Percentiles rank a stretch among this genome's conserved stretches.
Conservation (phyloP, 2,329 filamentous ascomycete species). For the Exophiala sideris region DNA sequence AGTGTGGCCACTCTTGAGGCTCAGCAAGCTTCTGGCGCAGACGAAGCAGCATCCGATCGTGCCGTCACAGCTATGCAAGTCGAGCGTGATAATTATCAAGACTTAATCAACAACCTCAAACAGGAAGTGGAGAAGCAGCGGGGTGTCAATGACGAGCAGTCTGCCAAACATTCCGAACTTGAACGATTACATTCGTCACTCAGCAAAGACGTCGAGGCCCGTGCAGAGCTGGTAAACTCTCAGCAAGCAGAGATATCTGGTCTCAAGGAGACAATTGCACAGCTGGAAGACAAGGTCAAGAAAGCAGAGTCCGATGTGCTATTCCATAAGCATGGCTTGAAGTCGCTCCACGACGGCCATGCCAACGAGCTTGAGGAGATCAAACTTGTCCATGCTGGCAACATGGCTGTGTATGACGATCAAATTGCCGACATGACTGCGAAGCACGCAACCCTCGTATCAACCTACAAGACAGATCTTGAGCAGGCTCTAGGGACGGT, state of each 20-base stretch:
- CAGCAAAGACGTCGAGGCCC: conserved; percentile 65
- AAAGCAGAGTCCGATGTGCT: conserved; percentile 53
- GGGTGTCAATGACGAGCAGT: conserved; percentile 65
- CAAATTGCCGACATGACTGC: conserved; percentile 39
- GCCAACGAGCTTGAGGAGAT: conserved; percentile 33
- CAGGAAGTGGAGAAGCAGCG: conserved; percentile 79
- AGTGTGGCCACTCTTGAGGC: conserved; percentile 48
- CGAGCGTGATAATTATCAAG: conserved; percentile 57
- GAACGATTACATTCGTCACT: conserved; percentile 68
- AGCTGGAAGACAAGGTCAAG: conserved; percentile 41
- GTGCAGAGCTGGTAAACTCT: conserved; percentile 58
- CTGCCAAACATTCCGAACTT: conserved; percentile 66
- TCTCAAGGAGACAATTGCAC: conserved; percentile 29
- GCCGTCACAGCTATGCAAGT: conserved; percentile 45
- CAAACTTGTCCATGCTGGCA: conserved; percentile 26
- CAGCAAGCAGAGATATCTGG: conserved; percentile 49
- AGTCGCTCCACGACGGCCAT: conserved; percentile 38
- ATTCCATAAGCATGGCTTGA: conserved; percentile 47
- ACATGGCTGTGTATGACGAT: conserved; percentile 35
- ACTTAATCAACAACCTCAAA: conserved; percentile 61
- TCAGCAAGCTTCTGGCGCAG: conserved; percentile 31
- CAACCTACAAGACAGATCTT: conserved; percentile 62
- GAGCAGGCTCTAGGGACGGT: conserved; percentile 47
- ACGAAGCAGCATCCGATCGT: conserved; percentile 20
- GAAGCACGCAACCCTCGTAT: conserved; percentile 56